phyloP scores from a whole-genome alignment of 2,329 filamentous ascomycete species.

The Cordyceps javanica region DNA sequence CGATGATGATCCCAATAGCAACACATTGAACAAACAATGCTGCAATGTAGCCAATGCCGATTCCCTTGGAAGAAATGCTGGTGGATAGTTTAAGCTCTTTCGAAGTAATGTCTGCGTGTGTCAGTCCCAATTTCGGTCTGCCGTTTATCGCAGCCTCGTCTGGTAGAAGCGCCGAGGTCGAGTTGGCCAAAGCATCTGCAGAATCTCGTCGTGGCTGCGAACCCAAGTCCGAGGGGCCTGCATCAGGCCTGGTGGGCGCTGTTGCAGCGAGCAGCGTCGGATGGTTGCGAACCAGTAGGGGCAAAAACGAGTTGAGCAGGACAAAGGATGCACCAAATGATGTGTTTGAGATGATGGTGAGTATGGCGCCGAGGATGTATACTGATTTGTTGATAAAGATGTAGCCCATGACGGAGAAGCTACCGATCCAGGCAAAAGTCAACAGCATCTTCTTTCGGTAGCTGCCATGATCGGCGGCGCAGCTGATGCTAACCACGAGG shows the following conservation, averaged over 20 bases:
- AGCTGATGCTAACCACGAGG: conserved; percentile 92
- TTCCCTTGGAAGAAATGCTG: conserved; percentile 83
- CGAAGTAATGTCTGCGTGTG: conserved; percentile 48
- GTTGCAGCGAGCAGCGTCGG: conserved; percentile 40
- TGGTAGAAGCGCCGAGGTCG: conserved; percentile 42
- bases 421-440: conserved; percentile 76
- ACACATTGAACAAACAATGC: conserved; percentile 78
- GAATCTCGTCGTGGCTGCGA: conserved; percentile 31
- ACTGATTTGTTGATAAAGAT: conserved; percentile 67
- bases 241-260: conserved; percentile 23
- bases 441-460: conserved; percentile 86
- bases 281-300: conserved; percentile 83
- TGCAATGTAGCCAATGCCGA: conserved; percentile 88
- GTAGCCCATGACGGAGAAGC: conserved; percentile 81
- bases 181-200: conserved; percentile 29
- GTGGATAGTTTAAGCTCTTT: conserved; percentile 76
- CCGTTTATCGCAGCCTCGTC: conserved; percentile 22
- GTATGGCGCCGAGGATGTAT: conserved; percentile 74
- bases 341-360: conserved; percentile 87
- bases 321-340: conserved; percentile 95
- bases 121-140: conserved; percentile 32
- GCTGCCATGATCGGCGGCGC: conserved; percentile 87
- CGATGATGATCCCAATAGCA: conserved; percentile 69
- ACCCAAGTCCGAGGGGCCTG: conserved; percentile 26
- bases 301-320: conserved; percentile 89